phyloP scores from a whole-genome alignment of 2,329 filamentous ascomycete genomes.

The Oidium heveae region DNA sequence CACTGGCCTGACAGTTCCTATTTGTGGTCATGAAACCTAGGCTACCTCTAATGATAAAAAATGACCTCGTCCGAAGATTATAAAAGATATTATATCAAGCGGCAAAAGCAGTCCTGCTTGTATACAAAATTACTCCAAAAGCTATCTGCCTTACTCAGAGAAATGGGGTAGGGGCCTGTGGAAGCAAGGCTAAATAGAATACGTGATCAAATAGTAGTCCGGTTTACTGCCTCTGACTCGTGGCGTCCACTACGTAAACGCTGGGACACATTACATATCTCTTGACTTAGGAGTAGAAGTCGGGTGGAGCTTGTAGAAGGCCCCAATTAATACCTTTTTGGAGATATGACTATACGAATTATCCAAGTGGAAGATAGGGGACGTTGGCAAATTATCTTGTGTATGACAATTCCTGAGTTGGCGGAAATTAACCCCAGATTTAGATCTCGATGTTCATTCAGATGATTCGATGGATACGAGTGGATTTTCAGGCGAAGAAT shows the following conservation, averaged over 20 bases:
- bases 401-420: neutral
- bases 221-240: neutral
- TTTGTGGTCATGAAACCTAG: too few relatives aligned
- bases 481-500: neutral
- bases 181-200: neutral
- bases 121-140: neutral
- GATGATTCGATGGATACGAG: neutral
- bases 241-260: neutral
- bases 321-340: neutral
- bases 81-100: neutral
- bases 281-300: neutral
- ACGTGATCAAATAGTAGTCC: neutral
- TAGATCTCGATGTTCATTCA: neutral
- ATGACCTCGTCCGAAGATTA: neutral
- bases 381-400: neutral
- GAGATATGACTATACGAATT: neutral
- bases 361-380: neutral
- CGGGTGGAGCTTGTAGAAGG: neutral
- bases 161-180: neutral
- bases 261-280: neutral
- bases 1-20: too few relatives aligned
- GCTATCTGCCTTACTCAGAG: neutral
- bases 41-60: neutral
- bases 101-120: neutral
- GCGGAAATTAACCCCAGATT: neutral